These are phyloP conservation scores for Kuraishia cidri DNA, from an alignment of 805 yeast genomes.

Conservation along the genomic window DNA sequence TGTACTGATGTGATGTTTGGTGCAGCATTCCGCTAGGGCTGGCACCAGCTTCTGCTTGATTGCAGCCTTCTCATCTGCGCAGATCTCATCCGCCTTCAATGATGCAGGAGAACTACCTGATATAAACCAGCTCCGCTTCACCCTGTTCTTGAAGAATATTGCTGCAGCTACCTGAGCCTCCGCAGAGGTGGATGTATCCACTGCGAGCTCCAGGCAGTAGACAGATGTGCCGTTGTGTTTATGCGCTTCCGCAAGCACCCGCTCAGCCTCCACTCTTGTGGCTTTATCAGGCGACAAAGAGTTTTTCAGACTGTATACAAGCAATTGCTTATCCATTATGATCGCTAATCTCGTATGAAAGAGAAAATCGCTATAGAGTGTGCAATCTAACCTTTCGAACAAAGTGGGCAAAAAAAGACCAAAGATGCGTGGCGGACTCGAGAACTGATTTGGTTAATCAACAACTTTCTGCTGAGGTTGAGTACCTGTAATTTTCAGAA, in stretches of 20 bases:
- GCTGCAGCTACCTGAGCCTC: conserved; percentile 67
- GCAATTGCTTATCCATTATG: conserved; percentile 37
- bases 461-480: too few species aligned
- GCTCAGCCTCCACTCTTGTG: conserved; percentile 33
- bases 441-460: too few species aligned
- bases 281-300: conserved; percentile 36
- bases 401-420: too few species aligned
- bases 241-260: conserved; percentile 27
- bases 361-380: too few species aligned
- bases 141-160: conserved; percentile 72
- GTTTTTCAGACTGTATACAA: conserved; percentile 35
- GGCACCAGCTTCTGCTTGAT: conserved; percentile 56
- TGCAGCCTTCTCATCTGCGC: conserved; percentile 48
- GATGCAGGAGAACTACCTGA: conserved; percentile 16
- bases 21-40: conserved; percentile 39
- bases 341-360: too few species aligned
- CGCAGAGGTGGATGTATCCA: conserved; percentile 27
- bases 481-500: too few species aligned
- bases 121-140: conserved; percentile 59
- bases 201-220: conserved; percentile 31
- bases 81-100: conserved; percentile 15
- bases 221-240: conserved; percentile 35
- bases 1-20: conserved; percentile 33
- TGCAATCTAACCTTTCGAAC: too few species aligned
- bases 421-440: too few species aligned